Evolutionary conservation across 176 grass and related monocot species (phyloP).

Genomic region (Alopecurus myosuroides): DNA sequence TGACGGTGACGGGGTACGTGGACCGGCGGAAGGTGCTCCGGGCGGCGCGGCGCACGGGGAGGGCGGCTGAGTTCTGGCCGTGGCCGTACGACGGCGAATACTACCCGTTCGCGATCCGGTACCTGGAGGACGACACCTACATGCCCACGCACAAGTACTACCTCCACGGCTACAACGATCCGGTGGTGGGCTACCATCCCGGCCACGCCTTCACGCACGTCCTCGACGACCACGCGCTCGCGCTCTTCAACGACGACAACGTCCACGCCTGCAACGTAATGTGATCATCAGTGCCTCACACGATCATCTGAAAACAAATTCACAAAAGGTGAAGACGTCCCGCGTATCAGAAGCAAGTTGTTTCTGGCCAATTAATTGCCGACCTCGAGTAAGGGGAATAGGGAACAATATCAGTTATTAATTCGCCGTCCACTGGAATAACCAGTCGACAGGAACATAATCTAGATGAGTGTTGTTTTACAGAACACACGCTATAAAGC

Average conservation of each 20-base stretch:
- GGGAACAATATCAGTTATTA: neutral
- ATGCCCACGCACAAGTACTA: conserved; percentile 64
- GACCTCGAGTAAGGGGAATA: neutral
- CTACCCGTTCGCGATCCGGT: conserved; percentile 75
- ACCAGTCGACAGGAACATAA: neutral
- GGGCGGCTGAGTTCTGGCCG: conserved; percentile 90
- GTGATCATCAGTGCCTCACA: conserved; percentile 15
- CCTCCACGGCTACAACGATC: conserved; percentile 67
- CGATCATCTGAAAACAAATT: neutral
- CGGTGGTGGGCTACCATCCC: conserved; percentile 54
- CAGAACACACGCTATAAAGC: neutral
- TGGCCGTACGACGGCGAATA: conserved; percentile 68
- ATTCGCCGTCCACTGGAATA: neutral
- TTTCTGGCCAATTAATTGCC: neutral
- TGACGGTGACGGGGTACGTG: conserved; percentile 78
- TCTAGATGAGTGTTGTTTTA: neutral
- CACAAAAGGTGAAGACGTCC: neutral
- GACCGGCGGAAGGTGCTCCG: conserved; percentile 59
- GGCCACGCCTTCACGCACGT: conserved; percentile 66
- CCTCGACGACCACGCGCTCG: conserved; percentile 59
- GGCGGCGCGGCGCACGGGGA: conserved; percentile 63
- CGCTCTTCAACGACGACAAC: conserved; percentile 76
- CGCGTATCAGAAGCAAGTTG: neutral
- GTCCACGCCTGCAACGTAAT: conserved; percentile 76
- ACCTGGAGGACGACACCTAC: conserved; percentile 68